Conservation (phyloP, 164 flowering plant genomes). For the Annona squamosa region DNA sequence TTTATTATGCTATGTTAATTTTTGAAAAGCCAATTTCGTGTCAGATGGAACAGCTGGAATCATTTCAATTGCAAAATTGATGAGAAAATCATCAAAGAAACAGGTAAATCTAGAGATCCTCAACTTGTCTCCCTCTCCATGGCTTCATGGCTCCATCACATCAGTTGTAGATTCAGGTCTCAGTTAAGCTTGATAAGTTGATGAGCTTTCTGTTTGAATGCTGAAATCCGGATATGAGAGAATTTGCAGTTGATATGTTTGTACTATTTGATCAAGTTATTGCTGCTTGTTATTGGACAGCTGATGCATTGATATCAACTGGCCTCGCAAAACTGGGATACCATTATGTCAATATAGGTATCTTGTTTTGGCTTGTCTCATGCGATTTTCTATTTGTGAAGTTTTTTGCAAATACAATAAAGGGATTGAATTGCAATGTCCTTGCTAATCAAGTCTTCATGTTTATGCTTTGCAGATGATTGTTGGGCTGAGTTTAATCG, state of each 20-base stretch:
- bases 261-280: neutral
- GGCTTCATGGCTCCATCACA: neutral
- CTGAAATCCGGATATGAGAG: neutral
- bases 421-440: constrained; percentile 1
- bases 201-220: neutral
- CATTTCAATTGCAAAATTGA: constrained; percentile 24
- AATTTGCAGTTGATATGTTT: neutral
- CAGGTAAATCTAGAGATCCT: constrained; percentile 9
- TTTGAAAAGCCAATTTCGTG: neutral
- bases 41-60: constrained; percentile 34
- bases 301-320: constrained; percentile 56
- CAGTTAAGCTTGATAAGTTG: neutral
- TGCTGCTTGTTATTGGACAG: constrained; percentile 17
- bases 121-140: neutral
- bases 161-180: neutral
- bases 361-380: neutral
- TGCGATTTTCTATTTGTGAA: neutral
- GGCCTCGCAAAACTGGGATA: constrained; percentile 52
- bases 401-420: neutral
- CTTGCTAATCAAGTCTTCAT: neutral
- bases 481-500: constrained; percentile 59
- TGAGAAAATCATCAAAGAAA: constrained; percentile 20
- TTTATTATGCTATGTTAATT: no score
- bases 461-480: constrained; percentile 40
- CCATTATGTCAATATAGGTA: constrained; percentile 50